Base-by-base conservation (phyloP, 1,284 basidiomycete species). In the Marasmius tenuissimus region DNA sequence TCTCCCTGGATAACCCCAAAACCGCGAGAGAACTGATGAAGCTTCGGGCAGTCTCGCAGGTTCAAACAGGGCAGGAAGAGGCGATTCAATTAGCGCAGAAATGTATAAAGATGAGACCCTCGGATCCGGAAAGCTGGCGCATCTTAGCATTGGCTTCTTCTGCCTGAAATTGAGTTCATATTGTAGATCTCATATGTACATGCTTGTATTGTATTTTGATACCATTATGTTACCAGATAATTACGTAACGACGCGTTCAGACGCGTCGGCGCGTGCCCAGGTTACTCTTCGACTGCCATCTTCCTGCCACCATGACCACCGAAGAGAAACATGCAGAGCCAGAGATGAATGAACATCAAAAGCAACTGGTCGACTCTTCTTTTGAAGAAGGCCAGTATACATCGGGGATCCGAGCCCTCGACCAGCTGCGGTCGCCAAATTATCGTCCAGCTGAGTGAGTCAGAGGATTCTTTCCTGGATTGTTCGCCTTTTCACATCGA, bases 321-420 rank as follows among this genome's bases (percentile, higher is more conserved):
- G 20, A 33, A 18, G 34, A 54, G 35, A 37, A n/a, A n/a, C n/a
- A n/a, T n/a, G 1, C 27, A 37, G 52, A 54, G 34, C 52, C 75
- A 37, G 85, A 87, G 57, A 82, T 90, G 79, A 79, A 77, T 48
- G 72, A 73, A 16, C 73, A 84, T 67, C 85, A 89, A 67, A 79
- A 81, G 34, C 81, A 79, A 40, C 73, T 90, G 11, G 85, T 90
- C 14, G 88, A 91, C 68, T 84, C 79, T 51, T 86, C 85, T 63
- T 84, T 92, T 42, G 89, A 92, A 66, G 89, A 92, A 70, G 85
- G 85, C 18, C 87, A 91, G 64, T 90, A 88, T 65, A 83, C 88
- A 64, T 77, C 82, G 8, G 89, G 85, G 1, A 85, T 90, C 33
- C 73, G 78, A 10, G 71, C 83, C 18, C 78, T 92, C 0, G 83